These are phyloP conservation scores for Phytopythium litorale DNA, from an alignment of 352 stramenopile genomes.

Conservation along the genomic window DNA sequence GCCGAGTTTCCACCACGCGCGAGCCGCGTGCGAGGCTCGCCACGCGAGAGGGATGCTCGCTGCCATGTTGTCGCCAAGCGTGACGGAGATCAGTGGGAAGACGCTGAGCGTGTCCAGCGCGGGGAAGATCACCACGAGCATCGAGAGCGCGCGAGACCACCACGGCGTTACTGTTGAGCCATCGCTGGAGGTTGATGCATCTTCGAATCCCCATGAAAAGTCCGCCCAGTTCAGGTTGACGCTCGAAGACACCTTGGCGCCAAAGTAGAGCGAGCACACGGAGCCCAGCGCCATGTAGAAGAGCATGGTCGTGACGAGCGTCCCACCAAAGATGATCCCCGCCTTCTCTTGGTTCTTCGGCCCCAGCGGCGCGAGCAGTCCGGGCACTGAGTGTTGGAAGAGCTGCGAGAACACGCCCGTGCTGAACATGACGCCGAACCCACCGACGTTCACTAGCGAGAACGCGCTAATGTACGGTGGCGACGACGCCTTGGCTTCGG, in stretches of 20 bases:
- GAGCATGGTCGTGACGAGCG: slow-evolving; percentile 75
- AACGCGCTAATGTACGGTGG: slow-evolving; percentile 55
- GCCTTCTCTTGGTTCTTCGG: slow-evolving; percentile 58
- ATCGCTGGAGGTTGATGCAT: slow-evolving; percentile 8
- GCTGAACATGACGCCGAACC: slow-evolving; percentile 89
- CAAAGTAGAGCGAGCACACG: slow-evolving; percentile 84
- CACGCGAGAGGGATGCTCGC: slow-evolving; percentile 47
- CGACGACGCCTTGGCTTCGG: slow-evolving; percentile 5
- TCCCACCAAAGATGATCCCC: slow-evolving; percentile 63
- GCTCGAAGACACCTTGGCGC: slow-evolving; percentile 64
- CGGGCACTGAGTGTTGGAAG: slow-evolving; percentile 90
- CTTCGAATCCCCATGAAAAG: slow-evolving; percentile 77
- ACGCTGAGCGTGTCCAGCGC: slow-evolving; percentile 88
- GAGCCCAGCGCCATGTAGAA: slow-evolving; percentile 85
- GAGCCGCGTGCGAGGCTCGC: slow-evolving; percentile 21
- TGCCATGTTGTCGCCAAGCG: slow-evolving; percentile 88
- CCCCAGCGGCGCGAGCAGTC: slow-evolving; percentile 71
- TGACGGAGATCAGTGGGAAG: slow-evolving; percentile 91
- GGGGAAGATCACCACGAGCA: slow-evolving; percentile 87
- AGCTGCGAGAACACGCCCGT: slow-evolving; percentile 89
- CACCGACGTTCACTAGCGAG: slow-evolving; percentile 57
- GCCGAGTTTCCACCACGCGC: slow-evolving; percentile 59
- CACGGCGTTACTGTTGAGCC: slow-evolving; percentile 24
- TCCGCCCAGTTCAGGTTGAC: slow-evolving; percentile 91
- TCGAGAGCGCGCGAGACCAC: slow-evolving; percentile 61